A percentile compares a stretch with the other conserved stretches of the same genome.
phyloP scores from a whole-genome alignment of 352 stramenopile genomes.

The Phytopythium helicoides region DNA sequence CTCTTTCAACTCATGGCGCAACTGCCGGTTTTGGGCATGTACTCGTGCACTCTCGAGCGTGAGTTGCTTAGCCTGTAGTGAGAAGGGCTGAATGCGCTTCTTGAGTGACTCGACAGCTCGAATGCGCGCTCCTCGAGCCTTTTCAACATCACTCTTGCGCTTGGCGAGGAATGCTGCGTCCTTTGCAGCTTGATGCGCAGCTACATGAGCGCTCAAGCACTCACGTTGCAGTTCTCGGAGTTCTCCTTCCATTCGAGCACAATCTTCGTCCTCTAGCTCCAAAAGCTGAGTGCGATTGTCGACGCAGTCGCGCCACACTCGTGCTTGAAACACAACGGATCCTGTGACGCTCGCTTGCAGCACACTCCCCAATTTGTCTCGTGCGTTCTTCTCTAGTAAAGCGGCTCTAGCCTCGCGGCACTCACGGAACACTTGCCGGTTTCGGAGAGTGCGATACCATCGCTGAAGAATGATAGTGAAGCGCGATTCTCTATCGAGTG shows the following conservation, averaged over 20 bases:
- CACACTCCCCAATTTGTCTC: slow-evolving; percentile 31
- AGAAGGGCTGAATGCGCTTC: slow-evolving; percentile 56
- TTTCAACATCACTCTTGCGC: slow-evolving; percentile 34
- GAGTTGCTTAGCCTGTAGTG: slow-evolving; percentile 51
- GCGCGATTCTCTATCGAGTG: slow-evolving; percentile 29
- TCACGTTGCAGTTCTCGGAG: slow-evolving; percentile 40
- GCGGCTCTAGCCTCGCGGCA: slow-evolving; percentile 18
- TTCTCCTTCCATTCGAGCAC: slow-evolving; percentile 39
- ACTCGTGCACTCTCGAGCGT: slow-evolving; percentile 51
- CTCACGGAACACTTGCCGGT: slow-evolving; percentile 56
- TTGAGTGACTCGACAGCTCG: slow-evolving; percentile 36
- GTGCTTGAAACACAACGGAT: slow-evolving; percentile 61
- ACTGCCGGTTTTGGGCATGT: slow-evolving; percentile 40
- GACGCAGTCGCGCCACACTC: slow-evolving; percentile 65
- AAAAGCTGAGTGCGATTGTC: slow-evolving; percentile 40
- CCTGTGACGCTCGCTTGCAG: slow-evolving; percentile 25
- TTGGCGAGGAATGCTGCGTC: slow-evolving; percentile 33
- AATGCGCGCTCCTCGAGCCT: slow-evolving; percentile 17
- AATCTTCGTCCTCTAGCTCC: slow-evolving; percentile 43
- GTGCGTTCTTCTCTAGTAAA: slow-evolving; percentile 19
- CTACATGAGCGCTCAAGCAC: slow-evolving; percentile 45
- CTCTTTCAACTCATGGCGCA: slow-evolving; percentile 49
- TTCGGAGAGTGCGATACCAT: slow-evolving; percentile 58
- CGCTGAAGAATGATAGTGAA: slow-evolving; percentile 52
- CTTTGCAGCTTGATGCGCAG: slow-evolving; percentile 25